Evolutionary conservation across 208 protist species (phyloP), one percentile per base, ranked within the genome.

Genomic region (Trypanosoma platydactyli): DNA sequence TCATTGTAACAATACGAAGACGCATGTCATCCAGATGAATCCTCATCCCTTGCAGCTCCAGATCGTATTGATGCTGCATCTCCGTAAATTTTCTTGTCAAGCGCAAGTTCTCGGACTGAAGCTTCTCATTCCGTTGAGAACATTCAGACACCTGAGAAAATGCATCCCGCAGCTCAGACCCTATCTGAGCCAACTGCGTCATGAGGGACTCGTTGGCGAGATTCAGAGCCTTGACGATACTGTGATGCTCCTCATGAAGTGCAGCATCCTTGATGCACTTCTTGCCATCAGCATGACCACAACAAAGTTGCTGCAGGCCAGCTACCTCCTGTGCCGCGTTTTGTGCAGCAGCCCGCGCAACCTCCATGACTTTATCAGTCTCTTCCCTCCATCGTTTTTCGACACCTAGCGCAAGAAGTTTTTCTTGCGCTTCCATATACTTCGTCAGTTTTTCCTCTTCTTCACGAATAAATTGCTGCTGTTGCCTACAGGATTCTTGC

Each of bases 21-120:
- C 67, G 67, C 45, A 66, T 58, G 35, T 73, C 58, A 45, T 73
- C 57, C 15, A 73, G 42, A 22, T 73, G 48, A 30, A 66, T 73
- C 11, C 58, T 24, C 67, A 73, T 65, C 29, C 55, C 67, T 22
- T 61, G 67, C 11, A 73, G 40, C 41, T 73, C 67, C n/a, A 63
- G 24, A 18, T 73, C 67, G 30, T 61, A 73, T 20, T 73, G 56
- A 20, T 52, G 57, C 24, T 41, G 67, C 48, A 73, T 53, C n/a
- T 64, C 60, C 13, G 44, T 25, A 33, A 68, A 54, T 5, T 38
- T 56, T 5, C 25, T 46, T 52, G 51, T 13, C 35, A 74, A 46
- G 5, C 42, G 59, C 16, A 20, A 0, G 40, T 74, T 74, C 25
- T 68, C 68, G 22, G 48, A 30, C 16, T 33, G 45, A 40, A 74